These are phyloP conservation scores for Lophiostoma macrostomum DNA, from an alignment of 495 filamentous ascomycete species.

Conservation along the genomic window DNA sequence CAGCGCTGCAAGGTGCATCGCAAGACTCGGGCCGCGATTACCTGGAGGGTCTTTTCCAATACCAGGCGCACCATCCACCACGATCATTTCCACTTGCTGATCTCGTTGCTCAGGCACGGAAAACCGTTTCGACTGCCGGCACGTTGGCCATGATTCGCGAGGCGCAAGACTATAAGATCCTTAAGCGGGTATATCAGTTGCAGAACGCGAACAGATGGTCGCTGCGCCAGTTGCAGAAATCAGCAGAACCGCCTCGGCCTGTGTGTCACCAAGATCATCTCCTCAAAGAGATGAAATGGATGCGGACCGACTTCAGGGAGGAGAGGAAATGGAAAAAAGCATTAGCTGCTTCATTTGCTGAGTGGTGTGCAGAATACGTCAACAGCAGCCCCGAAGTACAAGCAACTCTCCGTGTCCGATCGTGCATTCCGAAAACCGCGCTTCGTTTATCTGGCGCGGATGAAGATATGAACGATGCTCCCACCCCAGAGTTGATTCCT, in stretches of 20 bases:
- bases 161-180: constrained; percentile 74
- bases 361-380: constrained; percentile 79
- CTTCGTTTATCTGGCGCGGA: constrained; percentile 23
- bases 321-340: constrained; percentile 92
- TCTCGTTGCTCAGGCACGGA: constrained; percentile 70
- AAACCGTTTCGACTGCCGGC: constrained; percentile 76
- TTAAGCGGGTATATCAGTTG: constrained; percentile 80
- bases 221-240: constrained; percentile 76
- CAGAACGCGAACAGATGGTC: constrained; percentile 90
- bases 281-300: constrained; percentile 91
- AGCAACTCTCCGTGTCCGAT: constrained; percentile 62
- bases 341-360: constrained; percentile 69
- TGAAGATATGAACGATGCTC: constrained; percentile 29
- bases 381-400: constrained; percentile 59
- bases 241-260: constrained; percentile 70
- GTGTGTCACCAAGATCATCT: constrained; percentile 80
- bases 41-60: constrained; percentile 73
- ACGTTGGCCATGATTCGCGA: constrained; percentile 74
- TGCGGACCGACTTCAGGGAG: constrained; percentile 91
- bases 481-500: constrained; percentile 35
- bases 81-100: constrained; percentile 62
- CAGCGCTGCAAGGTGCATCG: constrained; percentile 47
- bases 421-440: constrained; percentile 26
- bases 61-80: constrained; percentile 60
- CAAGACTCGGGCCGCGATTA: constrained; percentile 67